Evolutionary conservation across 805 yeast species (phyloP).

Genomic region (Ogataea paradorogensis): DNA sequence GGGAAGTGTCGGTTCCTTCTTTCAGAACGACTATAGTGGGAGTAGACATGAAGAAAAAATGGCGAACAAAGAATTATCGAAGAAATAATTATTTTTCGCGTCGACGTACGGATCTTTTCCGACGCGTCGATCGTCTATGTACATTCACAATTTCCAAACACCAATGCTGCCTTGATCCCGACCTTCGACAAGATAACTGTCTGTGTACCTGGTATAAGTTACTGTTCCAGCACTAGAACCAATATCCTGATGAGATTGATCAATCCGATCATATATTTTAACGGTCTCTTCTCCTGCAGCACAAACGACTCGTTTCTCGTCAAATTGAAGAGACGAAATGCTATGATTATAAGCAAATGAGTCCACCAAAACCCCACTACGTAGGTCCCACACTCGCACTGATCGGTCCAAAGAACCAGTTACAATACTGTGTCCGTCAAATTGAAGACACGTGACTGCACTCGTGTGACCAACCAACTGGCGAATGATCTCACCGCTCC

Average conservation of each 20-base stretch:
- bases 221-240: slow-evolving; percentile 33
- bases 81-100: slow-evolving; percentile 7
- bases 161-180: slow-evolving; percentile 57
- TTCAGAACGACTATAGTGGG: slow-evolving; percentile 98
- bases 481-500: slow-evolving; percentile 64
- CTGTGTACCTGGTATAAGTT: slow-evolving; percentile 48
- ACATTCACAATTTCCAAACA: slow-evolving; percentile 53
- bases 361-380: slow-evolving; percentile 61
- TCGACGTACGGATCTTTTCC: slow-evolving; percentile 4
- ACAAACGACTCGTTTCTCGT: slow-evolving; percentile 49
- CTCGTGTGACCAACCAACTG: slow-evolving; percentile 66
- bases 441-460: slow-evolving; percentile 63
- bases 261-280: slow-evolving; percentile 56
- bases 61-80: slow-evolving; percentile 25
- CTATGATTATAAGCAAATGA: slow-evolving; percentile 61
- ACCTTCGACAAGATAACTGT: slow-evolving; percentile 68
- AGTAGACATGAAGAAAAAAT: slow-evolving; percentile 61
- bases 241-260: slow-evolving; percentile 53
- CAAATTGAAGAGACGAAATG: slow-evolving; percentile 57
- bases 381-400: slow-evolving; percentile 68
- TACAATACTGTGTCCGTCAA: slow-evolving; percentile 60
- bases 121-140: slow-evolving; percentile 12
- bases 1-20: slow-evolving; percentile 97
- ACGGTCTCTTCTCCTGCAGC: slow-evolving; percentile 49
- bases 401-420: slow-evolving; percentile 65